A percentile compares a stretch with the other conserved stretches of the same genome.
phyloP scores from a whole-genome alignment of 768 basidiomycete genomes.

The Boletus subcaerulescens region DNA sequence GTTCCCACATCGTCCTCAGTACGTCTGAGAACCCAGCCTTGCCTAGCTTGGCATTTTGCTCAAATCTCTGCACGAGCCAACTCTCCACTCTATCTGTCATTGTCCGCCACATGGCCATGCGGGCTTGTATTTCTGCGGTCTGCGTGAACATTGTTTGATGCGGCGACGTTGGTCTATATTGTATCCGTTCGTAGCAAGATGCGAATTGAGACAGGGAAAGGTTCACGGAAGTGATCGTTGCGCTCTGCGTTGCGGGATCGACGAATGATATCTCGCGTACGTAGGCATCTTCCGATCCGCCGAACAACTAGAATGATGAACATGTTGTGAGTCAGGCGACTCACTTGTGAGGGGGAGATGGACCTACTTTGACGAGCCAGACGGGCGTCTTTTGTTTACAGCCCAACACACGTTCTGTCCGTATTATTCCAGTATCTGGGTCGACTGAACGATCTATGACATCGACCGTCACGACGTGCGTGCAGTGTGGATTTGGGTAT shows the following conservation, averaged over 20 bases:
- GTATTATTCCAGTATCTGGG: conserved; percentile 80
- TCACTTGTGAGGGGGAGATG: background rate
- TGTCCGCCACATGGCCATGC: conserved; percentile 75
- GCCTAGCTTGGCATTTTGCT: conserved; percentile 88
- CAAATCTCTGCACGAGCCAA: conserved; percentile 86
- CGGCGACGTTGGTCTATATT: conserved; percentile 68
- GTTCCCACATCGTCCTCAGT: conserved; percentile 72
- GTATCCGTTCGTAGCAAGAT: conserved; percentile 87
- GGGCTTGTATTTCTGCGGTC: conserved; percentile 88
- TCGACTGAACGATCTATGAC: conserved; percentile 84
- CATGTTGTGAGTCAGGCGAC: conserved; percentile 1
- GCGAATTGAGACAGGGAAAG: conserved; percentile 94
- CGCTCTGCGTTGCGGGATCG: conserved; percentile 76
- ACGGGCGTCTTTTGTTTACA: conserved; percentile 88
- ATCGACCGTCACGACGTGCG: conserved; percentile 84
- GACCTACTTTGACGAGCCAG: conserved; percentile 89
- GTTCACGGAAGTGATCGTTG: conserved; percentile 89
- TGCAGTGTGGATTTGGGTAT: conserved; percentile 92
- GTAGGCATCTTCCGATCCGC: conserved; percentile 91
- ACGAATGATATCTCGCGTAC: conserved; percentile 93
- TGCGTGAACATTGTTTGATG: conserved; percentile 74
- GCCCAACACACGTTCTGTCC: conserved; percentile 86
- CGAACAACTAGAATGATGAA: conserved; percentile 60
- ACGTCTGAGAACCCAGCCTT: conserved; percentile 91
- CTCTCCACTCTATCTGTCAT: conserved; percentile 81